Percentiles rank a stretch among this genome's conserved stretches.
Conservation (phyloP, 2,329 filamentous ascomycete species). For the Fusarium denticulatum region DNA sequence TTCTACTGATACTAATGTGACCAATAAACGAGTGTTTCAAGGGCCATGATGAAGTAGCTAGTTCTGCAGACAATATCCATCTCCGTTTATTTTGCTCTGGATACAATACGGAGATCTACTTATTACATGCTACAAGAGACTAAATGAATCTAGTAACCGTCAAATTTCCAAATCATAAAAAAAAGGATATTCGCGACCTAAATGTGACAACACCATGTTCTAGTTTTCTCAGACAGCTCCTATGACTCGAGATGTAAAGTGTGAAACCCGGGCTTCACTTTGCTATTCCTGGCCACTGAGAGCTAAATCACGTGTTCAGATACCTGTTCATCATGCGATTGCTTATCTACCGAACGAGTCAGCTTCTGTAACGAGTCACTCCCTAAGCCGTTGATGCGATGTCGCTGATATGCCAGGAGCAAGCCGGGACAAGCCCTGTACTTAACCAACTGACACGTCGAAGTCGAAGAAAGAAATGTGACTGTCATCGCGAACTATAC, state of each 20-base stretch:
- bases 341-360: not conserved
- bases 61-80: no score
- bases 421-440: not conserved
- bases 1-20: no score
- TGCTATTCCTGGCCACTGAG: no score
- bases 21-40: not conserved
- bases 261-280: no score
- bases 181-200: no score
- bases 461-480: no score
- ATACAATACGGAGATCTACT: no score
- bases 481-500: rapidly evolving
- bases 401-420: not conserved
- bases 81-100: not conserved
- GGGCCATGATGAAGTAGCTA: not conserved
- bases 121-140: no score
- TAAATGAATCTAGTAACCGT: rapidly evolving
- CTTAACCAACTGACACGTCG: rapidly evolving
- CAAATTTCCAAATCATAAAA: rapidly evolving
- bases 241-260: no score
- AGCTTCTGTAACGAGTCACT: not conserved
- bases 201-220: no score
- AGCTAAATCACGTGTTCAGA: not conserved
- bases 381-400: not conserved
- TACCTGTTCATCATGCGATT: not conserved
- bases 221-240: no score